These are phyloP conservation scores for Mycena filopes DNA, from an alignment of 768 basidiomycete genomes.

Conservation along the genomic window DNA sequence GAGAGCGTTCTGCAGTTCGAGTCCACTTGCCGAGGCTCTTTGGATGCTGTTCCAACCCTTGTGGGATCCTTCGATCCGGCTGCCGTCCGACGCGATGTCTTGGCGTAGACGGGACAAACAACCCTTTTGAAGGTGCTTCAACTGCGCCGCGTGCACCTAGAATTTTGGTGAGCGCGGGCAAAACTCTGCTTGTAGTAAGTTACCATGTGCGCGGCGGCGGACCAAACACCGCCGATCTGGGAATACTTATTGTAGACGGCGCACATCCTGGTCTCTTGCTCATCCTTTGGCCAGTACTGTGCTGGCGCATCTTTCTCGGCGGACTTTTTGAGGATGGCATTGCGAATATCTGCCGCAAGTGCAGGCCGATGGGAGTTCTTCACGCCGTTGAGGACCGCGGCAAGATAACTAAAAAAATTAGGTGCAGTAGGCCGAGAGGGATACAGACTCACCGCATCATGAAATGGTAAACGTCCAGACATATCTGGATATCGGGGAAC, in stretches of 20 bases:
- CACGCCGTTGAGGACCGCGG: not conserved
- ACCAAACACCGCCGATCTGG: constrained; percentile 10
- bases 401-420: constrained; percentile 8
- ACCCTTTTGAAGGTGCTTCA: constrained; percentile 19
- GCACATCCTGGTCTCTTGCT: constrained; percentile 1
- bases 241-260: constrained; percentile 5
- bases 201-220: constrained; percentile 2
- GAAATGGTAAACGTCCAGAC: constrained; percentile 24
- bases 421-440: too few species aligned
- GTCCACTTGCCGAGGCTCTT: constrained; percentile 11
- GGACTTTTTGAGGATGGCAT: not conserved
- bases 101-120: constrained; percentile 14
- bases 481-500: constrained; percentile 5
- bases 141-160: constrained; percentile 21
- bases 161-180: too few species aligned
- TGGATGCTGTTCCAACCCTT: constrained; percentile 31
- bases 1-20: constrained; percentile 18
- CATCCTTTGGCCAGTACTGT: constrained; percentile 19
- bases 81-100: constrained; percentile 14
- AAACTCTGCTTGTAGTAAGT: not conserved
- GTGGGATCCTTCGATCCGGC: constrained; percentile 26
- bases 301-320: not conserved
- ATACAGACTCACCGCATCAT: constrained; percentile 12
- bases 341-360: not conserved
- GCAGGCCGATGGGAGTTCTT: too few species aligned